phyloP scores from a whole-genome alignment of 225 moss, liverwort and hornwort genomes.

The Takakia lepidozioides region DNA sequence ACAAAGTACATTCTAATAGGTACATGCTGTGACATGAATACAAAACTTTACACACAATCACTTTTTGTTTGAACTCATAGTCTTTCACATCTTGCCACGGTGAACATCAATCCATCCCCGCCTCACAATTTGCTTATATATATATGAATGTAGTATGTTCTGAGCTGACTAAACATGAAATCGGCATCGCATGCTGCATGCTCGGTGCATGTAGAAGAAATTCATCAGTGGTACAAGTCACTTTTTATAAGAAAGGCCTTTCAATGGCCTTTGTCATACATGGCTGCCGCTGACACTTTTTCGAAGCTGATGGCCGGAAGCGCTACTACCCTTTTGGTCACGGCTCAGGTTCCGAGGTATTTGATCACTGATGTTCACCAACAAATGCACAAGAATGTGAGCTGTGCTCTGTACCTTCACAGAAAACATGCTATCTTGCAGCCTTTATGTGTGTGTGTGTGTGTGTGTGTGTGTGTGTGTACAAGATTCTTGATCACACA shows the following conservation, averaged over 20 bases:
- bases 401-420: no score
- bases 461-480: no score
- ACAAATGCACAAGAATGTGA: no score
- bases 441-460: no score
- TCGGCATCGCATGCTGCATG: conserved; percentile 77
- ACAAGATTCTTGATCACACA: no score
- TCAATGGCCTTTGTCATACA: conserved; percentile 49
- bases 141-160: conserved; percentile 64
- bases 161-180: conserved; percentile 91
- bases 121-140: not conserved
- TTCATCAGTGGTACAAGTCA: conserved; percentile 73
- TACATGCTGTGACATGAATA: no score
- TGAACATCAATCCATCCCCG: not conserved
- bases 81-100: not conserved
- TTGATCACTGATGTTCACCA: no score
- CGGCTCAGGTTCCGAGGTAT: no score
- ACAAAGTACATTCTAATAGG: not conserved
- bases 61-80: not conserved
- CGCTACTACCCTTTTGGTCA: no score
- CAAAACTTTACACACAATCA: not conserved
- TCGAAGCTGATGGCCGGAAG: no score
- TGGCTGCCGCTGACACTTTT: conserved; percentile 89
- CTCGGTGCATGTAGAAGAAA: conserved; percentile 91
- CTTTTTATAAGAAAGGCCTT: conserved; percentile 78
- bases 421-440: no score